phyloP scores from a whole-genome alignment of 495 filamentous ascomycete genomes.

The Bryoglossum gracile region DNA sequence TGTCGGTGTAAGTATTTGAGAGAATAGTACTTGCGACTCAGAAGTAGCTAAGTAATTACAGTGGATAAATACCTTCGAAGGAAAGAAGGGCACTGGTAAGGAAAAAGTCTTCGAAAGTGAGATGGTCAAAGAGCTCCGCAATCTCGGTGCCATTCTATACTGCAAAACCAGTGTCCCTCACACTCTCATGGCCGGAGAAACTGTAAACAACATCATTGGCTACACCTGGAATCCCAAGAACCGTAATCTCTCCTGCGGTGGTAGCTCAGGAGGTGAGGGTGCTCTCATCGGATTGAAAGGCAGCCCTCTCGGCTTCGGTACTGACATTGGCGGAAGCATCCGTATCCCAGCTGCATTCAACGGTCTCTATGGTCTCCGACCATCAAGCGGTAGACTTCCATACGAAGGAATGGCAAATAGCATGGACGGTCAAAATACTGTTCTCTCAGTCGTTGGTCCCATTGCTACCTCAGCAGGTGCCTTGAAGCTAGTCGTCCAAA shows the following conservation, averaged over 20 bases:
- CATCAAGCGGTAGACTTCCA: conserved; percentile 48
- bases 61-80: conserved; percentile 45
- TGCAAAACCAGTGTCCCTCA: conserved; percentile 43
- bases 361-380: conserved; percentile 52
- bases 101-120: conserved; percentile 24
- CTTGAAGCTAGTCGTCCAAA: conserved; percentile 47
- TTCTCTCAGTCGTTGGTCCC: conserved; percentile 38
- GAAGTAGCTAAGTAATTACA: conserved; percentile 9
- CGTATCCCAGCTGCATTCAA: conserved; percentile 50
- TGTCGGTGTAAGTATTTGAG: conserved; percentile 30
- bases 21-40: conserved; percentile 15
- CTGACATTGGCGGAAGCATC: conserved; percentile 54
- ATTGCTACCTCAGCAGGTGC: conserved; percentile 41
- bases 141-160: conserved; percentile 51
- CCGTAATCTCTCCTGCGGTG: conserved; percentile 45
- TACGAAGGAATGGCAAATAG: conserved; percentile 33
- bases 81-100: conserved; percentile 34
- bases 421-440: conserved; percentile 26
- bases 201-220: conserved; percentile 27
- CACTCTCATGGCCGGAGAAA: conserved; percentile 26
- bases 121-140: conserved; percentile 34
- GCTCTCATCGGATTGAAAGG: conserved; percentile 49
- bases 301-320: conserved; percentile 51
- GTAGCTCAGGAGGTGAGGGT: conserved; percentile 55
- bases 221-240: conserved; percentile 48